Conservation (phyloP, 371 early-diverging fungal species). For the Coemansia sp. region DNA sequence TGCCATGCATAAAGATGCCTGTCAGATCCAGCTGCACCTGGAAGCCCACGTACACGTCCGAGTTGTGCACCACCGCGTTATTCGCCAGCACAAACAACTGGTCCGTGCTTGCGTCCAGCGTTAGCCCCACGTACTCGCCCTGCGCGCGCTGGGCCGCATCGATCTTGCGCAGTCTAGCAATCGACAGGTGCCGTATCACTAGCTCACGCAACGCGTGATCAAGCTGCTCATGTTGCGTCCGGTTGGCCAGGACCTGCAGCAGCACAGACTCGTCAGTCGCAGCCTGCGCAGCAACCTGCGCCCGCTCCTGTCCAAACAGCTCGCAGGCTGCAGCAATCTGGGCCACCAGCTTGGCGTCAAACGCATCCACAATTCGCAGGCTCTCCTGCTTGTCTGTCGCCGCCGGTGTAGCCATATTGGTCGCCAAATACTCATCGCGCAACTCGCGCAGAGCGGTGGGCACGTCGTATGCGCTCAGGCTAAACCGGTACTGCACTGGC, state of each 20-base stretch:
- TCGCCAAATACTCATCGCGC: neutral
- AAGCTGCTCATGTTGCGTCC: neutral
- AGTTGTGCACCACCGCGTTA: conserved; percentile 43
- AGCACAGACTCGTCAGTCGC: neutral
- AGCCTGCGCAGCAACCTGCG: neutral
- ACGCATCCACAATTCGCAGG: neutral
- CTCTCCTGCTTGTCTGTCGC: neutral
- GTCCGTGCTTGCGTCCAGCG: conserved; percentile 23
- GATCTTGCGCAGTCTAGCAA: neutral
- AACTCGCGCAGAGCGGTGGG: conserved; percentile 7
- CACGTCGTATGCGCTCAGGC: neutral
- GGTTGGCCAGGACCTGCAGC: neutral
- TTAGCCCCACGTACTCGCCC: conserved; percentile 34
- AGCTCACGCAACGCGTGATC: conserved; percentile 1
- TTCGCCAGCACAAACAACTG: conserved; percentile 33
- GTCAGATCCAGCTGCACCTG: conserved; percentile 98
- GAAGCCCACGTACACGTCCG: conserved; percentile 99
- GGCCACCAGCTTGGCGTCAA: conserved; percentile 8
- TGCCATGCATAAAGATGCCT: conserved; percentile 99
- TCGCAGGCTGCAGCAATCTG: neutral
- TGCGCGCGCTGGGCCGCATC: neutral
- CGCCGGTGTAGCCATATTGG: neutral
- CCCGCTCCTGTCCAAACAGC: neutral
- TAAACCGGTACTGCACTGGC: conserved; percentile 16
- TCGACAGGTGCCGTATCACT: neutral